phyloP scores from a whole-genome alignment of 1,284 basidiomycete genomes.

The Cutaneotrichosporon curvatum region DNA sequence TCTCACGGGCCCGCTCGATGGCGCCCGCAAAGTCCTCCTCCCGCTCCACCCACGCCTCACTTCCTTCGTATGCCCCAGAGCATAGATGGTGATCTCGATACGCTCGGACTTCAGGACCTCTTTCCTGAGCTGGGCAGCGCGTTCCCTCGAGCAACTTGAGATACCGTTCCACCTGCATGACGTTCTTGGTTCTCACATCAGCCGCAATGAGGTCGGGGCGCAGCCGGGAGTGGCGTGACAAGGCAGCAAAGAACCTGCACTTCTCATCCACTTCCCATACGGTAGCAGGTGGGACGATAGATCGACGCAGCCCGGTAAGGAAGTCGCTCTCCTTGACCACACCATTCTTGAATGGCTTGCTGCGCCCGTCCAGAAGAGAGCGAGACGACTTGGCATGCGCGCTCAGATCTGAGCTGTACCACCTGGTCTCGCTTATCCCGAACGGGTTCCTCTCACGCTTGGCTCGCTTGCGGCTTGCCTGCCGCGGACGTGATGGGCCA shows the following conservation, averaged over 20 bases:
- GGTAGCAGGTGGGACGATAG: neutral
- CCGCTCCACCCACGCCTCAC: slow-evolving; percentile 54
- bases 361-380: neutral
- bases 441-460: neutral
- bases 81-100: slow-evolving; percentile 17
- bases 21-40: slow-evolving; percentile 56
- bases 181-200: slow-evolving; percentile 56
- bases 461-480: neutral
- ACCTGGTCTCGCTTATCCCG: neutral
- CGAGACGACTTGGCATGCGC: neutral
- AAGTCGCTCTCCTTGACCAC: neutral
- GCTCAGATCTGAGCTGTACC: slow-evolving; percentile 10
- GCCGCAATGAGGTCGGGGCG: slow-evolving; percentile 64
- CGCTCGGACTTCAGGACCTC: slow-evolving; percentile 21
- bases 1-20: neutral
- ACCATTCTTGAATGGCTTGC: neutral
- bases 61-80: slow-evolving; percentile 50
- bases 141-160: slow-evolving; percentile 49
- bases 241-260: slow-evolving; percentile 60
- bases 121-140: neutral
- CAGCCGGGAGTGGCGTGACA: slow-evolving; percentile 58
- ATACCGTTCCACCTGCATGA: slow-evolving; percentile 58
- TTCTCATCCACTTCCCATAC: slow-evolving; percentile 62
- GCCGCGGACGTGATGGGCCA: slow-evolving; percentile 6
- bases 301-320: neutral